Evolutionary conservation across 108 stramenopile species (phyloP).

Genomic region (Conticribra guillardii): DNA sequence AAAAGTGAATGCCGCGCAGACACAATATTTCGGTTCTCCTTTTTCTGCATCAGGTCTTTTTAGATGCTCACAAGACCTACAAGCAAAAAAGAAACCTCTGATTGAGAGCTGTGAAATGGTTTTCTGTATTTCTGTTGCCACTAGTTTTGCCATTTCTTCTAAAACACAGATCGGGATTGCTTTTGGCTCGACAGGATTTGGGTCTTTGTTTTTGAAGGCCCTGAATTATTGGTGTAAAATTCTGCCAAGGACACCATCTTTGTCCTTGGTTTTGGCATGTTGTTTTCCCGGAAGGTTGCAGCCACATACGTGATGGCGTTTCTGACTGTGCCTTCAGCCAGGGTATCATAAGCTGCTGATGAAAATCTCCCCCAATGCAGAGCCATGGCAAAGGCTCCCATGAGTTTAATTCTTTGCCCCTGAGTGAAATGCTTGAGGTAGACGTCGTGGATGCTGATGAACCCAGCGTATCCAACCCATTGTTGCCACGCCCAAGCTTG

Average conservation of each 20-base stretch:
- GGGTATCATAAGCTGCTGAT: background rate
- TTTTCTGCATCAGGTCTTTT: background rate
- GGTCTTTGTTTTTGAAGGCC: background rate
- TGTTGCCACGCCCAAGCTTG: background rate
- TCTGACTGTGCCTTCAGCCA: background rate
- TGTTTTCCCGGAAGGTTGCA: background rate
- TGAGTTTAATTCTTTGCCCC: background rate
- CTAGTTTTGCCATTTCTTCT: background rate
- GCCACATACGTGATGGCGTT: background rate
- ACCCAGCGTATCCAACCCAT: background rate
- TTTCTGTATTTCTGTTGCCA: background rate
- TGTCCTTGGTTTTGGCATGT: background rate
- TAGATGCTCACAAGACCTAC: background rate
- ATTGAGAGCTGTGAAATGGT: background rate
- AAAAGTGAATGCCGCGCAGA: background rate
- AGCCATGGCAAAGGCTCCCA: background rate
- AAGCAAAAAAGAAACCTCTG: background rate
- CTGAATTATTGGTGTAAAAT: background rate
- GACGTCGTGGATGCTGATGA: conserved; percentile 3
- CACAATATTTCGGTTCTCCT: background rate
- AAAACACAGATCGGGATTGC: background rate
- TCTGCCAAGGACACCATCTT: background rate
- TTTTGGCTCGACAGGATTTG: background rate
- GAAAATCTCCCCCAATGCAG: background rate
- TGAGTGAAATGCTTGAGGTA: background rate